Base-by-base conservation (phyloP, 2,329 filamentous ascomycete species). In the Trichoderma oligosporum region DNA sequence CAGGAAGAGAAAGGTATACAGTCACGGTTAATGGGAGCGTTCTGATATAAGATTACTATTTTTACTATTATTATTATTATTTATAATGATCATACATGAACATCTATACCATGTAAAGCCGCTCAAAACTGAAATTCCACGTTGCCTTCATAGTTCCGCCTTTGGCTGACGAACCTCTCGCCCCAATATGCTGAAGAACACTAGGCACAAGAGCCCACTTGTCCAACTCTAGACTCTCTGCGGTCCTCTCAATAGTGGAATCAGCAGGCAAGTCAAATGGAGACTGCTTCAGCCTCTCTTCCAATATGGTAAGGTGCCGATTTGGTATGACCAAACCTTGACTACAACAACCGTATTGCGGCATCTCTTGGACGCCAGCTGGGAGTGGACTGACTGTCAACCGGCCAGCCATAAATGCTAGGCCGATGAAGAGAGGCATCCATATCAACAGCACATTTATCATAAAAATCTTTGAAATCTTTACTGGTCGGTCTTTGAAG, bases 281-380 rank as follows among this genome's bases (percentile, higher is more conserved):
- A 0, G 65, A 60, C 25, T 61, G 39, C 11, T 60, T 35, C 1
- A 70, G 36, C 9, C 41, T 49, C 1, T 38, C 24, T 38, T 63
- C 61, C 11, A 72, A 36, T 4, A 38, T 46, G 11, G 51, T 46
- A 1, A 71, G 55, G 12, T 71, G 62, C 14, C 62, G 63, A 3
- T 59, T 57, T 4, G 70, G 66, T 35, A 71, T 70, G 2, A 70
- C 64, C 3, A 72, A 61, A 0, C 70, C 70, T 53, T 72, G 70
- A 5, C 70, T 67, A 41, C 70, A 73, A 35, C 70, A 72, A 7
- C 70, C 70, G 33, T 71, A 71, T 8, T 60, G 62, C 1, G 68
- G 63, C 70, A 72, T 72, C 60, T 71, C 65, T 1, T 64, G 64
- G 6, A 72, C 61, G 1, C 68, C 68, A 4, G 25, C 38, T 2